Evolutionary conservation across 805 yeast genomes (phyloP).

Genomic region (Ogataea trehalophila): DNA sequence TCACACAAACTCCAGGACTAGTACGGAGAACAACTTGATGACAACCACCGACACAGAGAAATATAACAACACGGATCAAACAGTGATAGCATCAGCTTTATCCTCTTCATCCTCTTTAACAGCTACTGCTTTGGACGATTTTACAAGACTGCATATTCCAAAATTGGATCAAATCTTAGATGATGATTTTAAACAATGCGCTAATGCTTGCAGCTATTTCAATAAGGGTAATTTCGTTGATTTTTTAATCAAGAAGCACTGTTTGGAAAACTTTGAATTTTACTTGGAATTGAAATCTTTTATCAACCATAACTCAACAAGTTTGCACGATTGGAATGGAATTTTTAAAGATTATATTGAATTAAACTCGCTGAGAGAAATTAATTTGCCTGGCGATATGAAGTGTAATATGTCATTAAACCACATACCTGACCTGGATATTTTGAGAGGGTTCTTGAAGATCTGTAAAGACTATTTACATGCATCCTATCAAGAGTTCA

Average conservation of each 20-base stretch:
- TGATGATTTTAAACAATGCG: slow-evolving; percentile 11
- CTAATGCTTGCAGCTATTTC: slow-evolving; percentile 17
- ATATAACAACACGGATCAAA: neutral
- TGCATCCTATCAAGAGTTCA: slow-evolving; percentile 29
- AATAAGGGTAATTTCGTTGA: slow-evolving; percentile 25
- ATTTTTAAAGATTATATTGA: slow-evolving; percentile 26
- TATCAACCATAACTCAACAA: slow-evolving; percentile 9
- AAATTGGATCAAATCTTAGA: slow-evolving; percentile 24
- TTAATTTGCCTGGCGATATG: slow-evolving; percentile 31
- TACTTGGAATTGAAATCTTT: slow-evolving; percentile 23
- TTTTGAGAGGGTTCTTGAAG: slow-evolving; percentile 17
- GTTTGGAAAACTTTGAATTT: slow-evolving; percentile 33
- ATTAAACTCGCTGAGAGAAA: slow-evolving; percentile 23
- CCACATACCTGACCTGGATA: slow-evolving; percentile 16
- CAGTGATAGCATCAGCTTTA: neutral
- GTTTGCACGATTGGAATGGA: slow-evolving; percentile 23
- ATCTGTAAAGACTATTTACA: slow-evolving; percentile 24
- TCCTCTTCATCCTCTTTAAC: neutral
- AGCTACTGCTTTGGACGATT: neutral
- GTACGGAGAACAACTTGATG: neutral
- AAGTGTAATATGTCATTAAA: slow-evolving; percentile 9
- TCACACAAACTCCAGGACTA: neutral
- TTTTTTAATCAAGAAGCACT: slow-evolving; percentile 28
- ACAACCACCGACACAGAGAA: neutral
- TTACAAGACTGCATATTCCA: slow-evolving; percentile 15